Base-by-base conservation (phyloP, 345 rosid species). In the Toxicodendron radicans region DNA sequence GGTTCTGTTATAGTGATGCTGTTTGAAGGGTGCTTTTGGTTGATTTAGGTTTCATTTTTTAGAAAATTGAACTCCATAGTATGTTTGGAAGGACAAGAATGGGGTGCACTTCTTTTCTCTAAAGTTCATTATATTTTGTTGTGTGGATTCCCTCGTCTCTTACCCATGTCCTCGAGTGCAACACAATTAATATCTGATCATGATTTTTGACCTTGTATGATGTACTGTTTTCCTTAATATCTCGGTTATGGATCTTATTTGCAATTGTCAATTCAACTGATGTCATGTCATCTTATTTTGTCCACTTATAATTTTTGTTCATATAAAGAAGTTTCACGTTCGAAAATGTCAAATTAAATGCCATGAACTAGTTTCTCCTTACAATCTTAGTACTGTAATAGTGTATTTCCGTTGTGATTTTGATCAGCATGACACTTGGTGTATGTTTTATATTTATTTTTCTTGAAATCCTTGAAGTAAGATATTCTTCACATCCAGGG, bases 401-500 rank as follows among this genome's bases (percentile, higher is more conserved):
- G 41, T 35, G 6, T 9, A 33, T 33, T 62, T 32, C 41, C 45
- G 1, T 33, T n/a, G 24, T 35, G 46, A 62, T 62, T 61, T 66
- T 66, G 58, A 24, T 48, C 24, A 38, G 54, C 10, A 43, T 58
- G 41, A 9, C 48, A 17, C 32, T 69, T n/a, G 18, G 21, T n/a
- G 14, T 58, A 6, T 27, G 3, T 57, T 32, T 17, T 45, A 20
- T 54, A 11, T 58, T 24, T 7, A 58, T 52, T 48, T 75, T 76
- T 23, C 51, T 68, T 54, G 69, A 61, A 78, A 74, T 79, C 64
- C 58, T 41, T 70, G 71, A 57, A 71, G 33, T 58, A 62, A 58
- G 43, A 60, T 68, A 21, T 80, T 58, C 78, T 83, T 56, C 51
- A 24, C 63, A 59, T 78, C 60, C 84, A 91, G 97, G 97, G 94